phyloP scores from a whole-genome alignment of 371 early-diverging fungal species.

The Smittium mucronatum region DNA sequence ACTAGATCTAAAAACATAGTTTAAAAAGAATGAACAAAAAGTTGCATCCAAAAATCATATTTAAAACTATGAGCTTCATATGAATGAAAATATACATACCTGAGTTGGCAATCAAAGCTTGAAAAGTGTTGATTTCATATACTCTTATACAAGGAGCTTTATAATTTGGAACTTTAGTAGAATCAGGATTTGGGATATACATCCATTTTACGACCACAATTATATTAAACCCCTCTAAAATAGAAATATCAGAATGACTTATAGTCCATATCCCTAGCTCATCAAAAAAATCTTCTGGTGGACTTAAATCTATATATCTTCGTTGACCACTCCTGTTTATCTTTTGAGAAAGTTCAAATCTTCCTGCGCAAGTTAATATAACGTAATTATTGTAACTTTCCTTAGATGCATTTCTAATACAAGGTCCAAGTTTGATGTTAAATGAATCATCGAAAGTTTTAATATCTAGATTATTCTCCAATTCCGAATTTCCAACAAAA shows the following conservation, averaged over 20 bases:
- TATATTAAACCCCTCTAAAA: not conserved
- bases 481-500: not conserved
- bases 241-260: not conserved
- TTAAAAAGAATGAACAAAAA: too few relatives aligned
- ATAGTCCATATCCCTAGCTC: not conserved
- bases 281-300: not conserved
- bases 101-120: not conserved
- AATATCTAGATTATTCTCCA: not conserved
- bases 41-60: too few relatives aligned
- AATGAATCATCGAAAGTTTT: not conserved
- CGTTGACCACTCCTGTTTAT: not conserved
- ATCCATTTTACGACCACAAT: not conserved
- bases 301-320: not conserved
- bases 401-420: not conserved
- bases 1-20: too few relatives aligned
- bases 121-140: not conserved
- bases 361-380: not conserved
- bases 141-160: not conserved
- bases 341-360: not conserved
- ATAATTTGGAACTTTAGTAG: not conserved
- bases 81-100: not conserved
- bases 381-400: not conserved
- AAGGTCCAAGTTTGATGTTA: not conserved
- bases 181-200: not conserved
- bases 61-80: too few relatives aligned